phyloP scores from a whole-genome alignment of 2,329 filamentous ascomycete species.

The Capronia americana region DNA sequence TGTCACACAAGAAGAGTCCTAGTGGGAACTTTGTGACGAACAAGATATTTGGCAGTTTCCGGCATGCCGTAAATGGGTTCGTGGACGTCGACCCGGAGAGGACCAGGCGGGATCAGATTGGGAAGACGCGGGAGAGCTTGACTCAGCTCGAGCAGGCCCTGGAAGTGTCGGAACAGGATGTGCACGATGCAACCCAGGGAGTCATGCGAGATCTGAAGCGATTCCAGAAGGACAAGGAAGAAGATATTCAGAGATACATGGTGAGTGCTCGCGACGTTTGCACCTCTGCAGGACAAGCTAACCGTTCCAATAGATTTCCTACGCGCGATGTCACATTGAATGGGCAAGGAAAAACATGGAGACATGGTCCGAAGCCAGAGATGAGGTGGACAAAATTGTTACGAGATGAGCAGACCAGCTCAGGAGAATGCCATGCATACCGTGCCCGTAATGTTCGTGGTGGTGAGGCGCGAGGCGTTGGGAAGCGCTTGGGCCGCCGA shows the following conservation, averaged over 20 bases:
- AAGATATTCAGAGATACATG: conserved; percentile 93
- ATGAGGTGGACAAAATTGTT: conserved; percentile 85
- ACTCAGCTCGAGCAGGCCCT: conserved; percentile 85
- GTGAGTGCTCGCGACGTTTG: conserved; percentile 60
- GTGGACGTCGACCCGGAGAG: conserved; percentile 95
- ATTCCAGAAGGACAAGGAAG: conserved; percentile 95
- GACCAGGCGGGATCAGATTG: conserved; percentile 89
- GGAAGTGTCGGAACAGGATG: conserved; percentile 85
- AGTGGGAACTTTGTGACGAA: conserved; percentile 92
- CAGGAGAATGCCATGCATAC: background rate
- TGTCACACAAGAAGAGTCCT: conserved; percentile 74
- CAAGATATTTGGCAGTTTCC: conserved; percentile 91
- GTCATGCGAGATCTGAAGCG: conserved; percentile 88
- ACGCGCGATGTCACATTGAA: conserved; percentile 89
- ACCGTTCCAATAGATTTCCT: conserved; percentile 70
- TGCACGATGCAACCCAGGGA: conserved; percentile 87
- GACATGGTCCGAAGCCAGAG: conserved; percentile 88
- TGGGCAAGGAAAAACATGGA: conserved; percentile 92
- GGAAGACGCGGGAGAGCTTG: conserved; percentile 90
- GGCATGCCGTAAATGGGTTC: conserved; percentile 93
- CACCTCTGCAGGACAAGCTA: background rate
- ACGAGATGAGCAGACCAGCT: conserved; percentile 30
- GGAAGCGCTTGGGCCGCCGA: background rate
- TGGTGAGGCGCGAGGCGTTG: conserved; percentile 6
- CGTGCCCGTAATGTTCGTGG: background rate